Conservation (phyloP, 371 early-diverging fungal species). For the Amoeboaphelidium protococcarum region DNA sequence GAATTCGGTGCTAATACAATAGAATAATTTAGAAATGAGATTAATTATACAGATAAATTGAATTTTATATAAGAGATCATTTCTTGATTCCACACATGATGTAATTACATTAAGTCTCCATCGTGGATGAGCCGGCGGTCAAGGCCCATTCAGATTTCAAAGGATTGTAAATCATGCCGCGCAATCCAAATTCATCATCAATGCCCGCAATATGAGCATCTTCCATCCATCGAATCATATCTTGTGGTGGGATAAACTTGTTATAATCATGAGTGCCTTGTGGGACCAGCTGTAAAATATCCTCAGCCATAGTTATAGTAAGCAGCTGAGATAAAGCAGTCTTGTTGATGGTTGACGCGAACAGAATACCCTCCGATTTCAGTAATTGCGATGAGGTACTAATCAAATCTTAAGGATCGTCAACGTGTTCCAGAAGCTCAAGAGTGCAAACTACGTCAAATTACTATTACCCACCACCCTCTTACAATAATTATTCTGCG, state of each 20-base stretch:
- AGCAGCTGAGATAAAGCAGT: constrained; percentile 40
- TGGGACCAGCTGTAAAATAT: constrained; percentile 47
- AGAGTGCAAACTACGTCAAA: constrained; percentile 64
- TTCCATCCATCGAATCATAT: constrained; percentile 12
- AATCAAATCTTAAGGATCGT: constrained; percentile 39
- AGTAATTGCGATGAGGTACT: constrained; percentile 15
- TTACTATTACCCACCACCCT: constrained; percentile 2
- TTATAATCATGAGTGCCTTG: constrained; percentile 59
- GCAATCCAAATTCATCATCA: no score
- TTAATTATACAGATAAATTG: no score
- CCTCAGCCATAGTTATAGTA: constrained; percentile 61
- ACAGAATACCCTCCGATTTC: constrained; percentile 37
- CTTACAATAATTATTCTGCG: constrained; percentile 21
- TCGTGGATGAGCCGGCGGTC: no score
- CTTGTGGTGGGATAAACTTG: constrained; percentile 48
- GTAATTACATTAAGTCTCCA: no score
- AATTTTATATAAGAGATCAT: no score
- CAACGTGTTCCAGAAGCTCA: constrained; percentile 83
- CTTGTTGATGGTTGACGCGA: constrained; percentile 74
- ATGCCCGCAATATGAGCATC: constrained; percentile 3
- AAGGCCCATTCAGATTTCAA: constrained; percentile 11
- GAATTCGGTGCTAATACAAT: no score
- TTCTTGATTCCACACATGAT: no score
- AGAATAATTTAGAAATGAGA: no score
- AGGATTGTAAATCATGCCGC: constrained; percentile 11